Base-by-base conservation (phyloP, 1,139 yeast genomes). In the Lodderomyces oxycetoniae region DNA sequence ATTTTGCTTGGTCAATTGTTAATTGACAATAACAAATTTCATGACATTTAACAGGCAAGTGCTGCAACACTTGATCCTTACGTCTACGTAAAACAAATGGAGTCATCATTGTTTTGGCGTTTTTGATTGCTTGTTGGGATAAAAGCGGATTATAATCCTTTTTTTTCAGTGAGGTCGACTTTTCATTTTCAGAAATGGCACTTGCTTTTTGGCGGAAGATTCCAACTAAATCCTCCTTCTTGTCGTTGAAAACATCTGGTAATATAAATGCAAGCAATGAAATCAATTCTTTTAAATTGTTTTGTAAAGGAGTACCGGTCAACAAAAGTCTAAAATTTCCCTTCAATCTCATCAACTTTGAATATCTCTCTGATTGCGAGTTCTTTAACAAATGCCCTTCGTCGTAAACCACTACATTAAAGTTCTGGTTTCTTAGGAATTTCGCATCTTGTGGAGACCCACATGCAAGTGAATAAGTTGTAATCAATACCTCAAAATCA, bases 51-150 rank as follows among this genome's bases (percentile, higher is more conserved):
- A 73, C 69, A 0, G 98, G 98, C 44, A 91, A 65, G 54, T 91
- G 93, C 51, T 84, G 77, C 53, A 91, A 70, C 8, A 91, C 98
- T 57, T 91, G 97, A 39, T 77, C 84, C 61, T 91, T 91, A 52
- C 83, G 83, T 55, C 99, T 79, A 56, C 99, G 74, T 48, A 91
- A 66, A 7, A 91, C 91, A 62, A 91, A 91, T 4, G 99, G 99
- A 2, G 95, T 84, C 98, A 91, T 91, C 96, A 91, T 91, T 3
- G 93, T 82, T 56, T 86, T 87, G 5, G 99, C 99, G 52, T 88
- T 84, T 28, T 79, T 74, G 41, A 91, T 88, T 1, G 98, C 94
- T 58, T 91, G 95, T 45, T 82, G 81, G 0, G 97, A 87, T 31
- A 91, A 63, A 35, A 91, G 68, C 3, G 96, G 96, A 48, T 84